Evolutionary conservation across 78 protist species (phyloP).

Genomic region (Protostelium mycophagum): DNA sequence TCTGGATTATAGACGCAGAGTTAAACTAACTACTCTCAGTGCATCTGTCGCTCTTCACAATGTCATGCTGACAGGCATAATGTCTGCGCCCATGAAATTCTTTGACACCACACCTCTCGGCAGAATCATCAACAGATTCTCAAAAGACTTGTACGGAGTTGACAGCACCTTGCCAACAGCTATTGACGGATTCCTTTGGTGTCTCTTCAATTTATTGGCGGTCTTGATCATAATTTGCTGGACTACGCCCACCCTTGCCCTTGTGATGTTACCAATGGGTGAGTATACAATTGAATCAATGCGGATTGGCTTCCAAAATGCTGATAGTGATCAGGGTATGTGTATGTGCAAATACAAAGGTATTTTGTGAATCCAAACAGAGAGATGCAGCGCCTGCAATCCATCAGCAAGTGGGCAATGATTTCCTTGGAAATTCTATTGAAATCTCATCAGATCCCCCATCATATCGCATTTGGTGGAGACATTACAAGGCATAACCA

Average conservation of each 20-base stretch:
- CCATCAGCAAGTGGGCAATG: constrained; percentile 9
- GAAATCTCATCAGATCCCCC: constrained; percentile 67
- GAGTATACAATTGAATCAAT: not conserved
- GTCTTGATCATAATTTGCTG: constrained; percentile 12
- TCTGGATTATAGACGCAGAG: too few species aligned
- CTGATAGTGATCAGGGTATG: not conserved
- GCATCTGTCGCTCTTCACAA: constrained; percentile 21
- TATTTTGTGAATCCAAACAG: constrained; percentile 26
- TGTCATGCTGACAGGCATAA: constrained; percentile 2
- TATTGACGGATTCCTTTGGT: constrained; percentile 8
- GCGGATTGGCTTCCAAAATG: too few species aligned
- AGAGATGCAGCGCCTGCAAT: constrained; percentile 79
- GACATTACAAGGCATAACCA: constrained; percentile 52
- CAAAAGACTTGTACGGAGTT: constrained; percentile 58
- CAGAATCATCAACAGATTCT: constrained; percentile 94
- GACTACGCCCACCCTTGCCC: constrained; percentile 17
- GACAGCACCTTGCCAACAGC: constrained; percentile 33
- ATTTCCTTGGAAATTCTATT: not conserved
- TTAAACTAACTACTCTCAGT: too few species aligned
- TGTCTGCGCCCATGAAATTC: constrained; percentile 81
- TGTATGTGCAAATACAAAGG: constrained; percentile 18
- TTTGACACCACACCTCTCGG: constrained; percentile 97
- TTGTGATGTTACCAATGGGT: constrained; percentile 17
- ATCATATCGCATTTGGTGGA: constrained; percentile 67
- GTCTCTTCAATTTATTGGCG: constrained; percentile 13